Evolutionary conservation across 345 rosid species (phyloP).

Genomic region (Eucalyptus lansdowneana): DNA sequence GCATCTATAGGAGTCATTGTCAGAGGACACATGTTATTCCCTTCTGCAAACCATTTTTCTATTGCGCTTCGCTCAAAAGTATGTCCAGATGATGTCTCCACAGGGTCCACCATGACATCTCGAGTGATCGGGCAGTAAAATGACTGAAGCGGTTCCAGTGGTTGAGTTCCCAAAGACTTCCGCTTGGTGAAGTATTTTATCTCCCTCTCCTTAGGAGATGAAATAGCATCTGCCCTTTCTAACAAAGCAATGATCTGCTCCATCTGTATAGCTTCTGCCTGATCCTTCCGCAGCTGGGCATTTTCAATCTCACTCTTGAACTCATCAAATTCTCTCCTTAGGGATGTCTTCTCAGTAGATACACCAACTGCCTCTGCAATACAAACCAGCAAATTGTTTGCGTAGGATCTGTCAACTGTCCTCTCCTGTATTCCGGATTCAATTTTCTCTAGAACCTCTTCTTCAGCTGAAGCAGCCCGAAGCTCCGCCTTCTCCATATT

Average conservation of each 20-base stretch:
- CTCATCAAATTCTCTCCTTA: constrained; percentile 46
- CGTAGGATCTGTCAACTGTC: constrained; percentile 47
- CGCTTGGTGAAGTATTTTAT: constrained; percentile 37
- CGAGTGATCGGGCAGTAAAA: constrained; percentile 61
- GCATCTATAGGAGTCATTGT: constrained; percentile 35
- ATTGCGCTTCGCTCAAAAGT: constrained; percentile 66
- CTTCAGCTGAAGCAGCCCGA: constrained; percentile 44
- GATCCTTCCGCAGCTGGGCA: constrained; percentile 41
- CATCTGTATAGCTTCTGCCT: constrained; percentile 69
- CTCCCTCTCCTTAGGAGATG: constrained; percentile 47
- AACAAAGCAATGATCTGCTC: constrained; percentile 63
- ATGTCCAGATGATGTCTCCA: constrained; percentile 69
- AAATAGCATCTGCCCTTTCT: constrained; percentile 57
- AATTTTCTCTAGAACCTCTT: constrained; percentile 48
- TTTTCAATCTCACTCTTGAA: constrained; percentile 58
- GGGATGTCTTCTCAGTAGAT: constrained; percentile 27
- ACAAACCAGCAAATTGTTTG: constrained; percentile 34
- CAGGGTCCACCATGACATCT: constrained; percentile 67
- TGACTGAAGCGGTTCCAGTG: constrained; percentile 54
- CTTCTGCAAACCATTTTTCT: constrained; percentile 53
- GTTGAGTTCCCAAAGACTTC: constrained; percentile 46
- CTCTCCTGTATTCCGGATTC: constrained; percentile 63
- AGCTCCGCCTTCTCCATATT: constrained; percentile 48
- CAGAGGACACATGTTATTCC: constrained; percentile 49
- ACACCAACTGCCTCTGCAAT: constrained; percentile 59